Evolutionary conservation across 257 asterid genomes (phyloP), one percentile per base, ranked within the genome.

Genomic region (Nicotiana obtusifolia): DNA sequence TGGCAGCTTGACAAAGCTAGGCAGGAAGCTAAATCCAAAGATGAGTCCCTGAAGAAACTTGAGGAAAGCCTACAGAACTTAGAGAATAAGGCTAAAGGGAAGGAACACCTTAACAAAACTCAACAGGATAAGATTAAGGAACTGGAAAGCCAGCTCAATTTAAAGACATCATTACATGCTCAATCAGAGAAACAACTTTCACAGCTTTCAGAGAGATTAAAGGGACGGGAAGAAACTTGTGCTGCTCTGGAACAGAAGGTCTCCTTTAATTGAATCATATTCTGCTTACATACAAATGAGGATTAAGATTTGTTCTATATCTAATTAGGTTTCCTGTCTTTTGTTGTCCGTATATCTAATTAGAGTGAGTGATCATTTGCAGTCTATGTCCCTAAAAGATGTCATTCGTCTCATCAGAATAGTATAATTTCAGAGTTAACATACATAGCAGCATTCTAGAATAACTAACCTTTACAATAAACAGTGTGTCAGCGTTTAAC

Each of bases 201-300:
- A 28, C 87, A 88, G 64, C 92, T 94, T 82, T 90, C 95, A 0
- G 97, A 91, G 86, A 90, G 84, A 82, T 84, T 94, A 64, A 92
- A 89, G 86, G 97, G 89, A 69, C 93, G 87, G 84, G 99, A 96
- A 80, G 95, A 91, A 86, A 86, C 87, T 78, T 90, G 94, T 83
- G 82, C 91, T 66, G 86, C 81, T 86, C 97, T 96, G 87, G 97
- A 94, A 84, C 92, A 87, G 80, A 92, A 91, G 97, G 99, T 95
- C 81, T 53, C 57, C 22, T 17, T 84, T 20, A 69, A 17, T 52
- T 30, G 15, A 68, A 54, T 60, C 49, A 44, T 22, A 20, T 59
- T 59, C 22, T 37, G n/a, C n/a, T 26, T 41, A 22, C 15, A 64
- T 65, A 28, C 44, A 49, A 0, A 4, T 73, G 61, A 7, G 15